These are phyloP conservation scores for Colletotrichum kahawae DNA, from an alignment of 2,329 filamentous ascomycete species.

Conservation along the genomic window DNA sequence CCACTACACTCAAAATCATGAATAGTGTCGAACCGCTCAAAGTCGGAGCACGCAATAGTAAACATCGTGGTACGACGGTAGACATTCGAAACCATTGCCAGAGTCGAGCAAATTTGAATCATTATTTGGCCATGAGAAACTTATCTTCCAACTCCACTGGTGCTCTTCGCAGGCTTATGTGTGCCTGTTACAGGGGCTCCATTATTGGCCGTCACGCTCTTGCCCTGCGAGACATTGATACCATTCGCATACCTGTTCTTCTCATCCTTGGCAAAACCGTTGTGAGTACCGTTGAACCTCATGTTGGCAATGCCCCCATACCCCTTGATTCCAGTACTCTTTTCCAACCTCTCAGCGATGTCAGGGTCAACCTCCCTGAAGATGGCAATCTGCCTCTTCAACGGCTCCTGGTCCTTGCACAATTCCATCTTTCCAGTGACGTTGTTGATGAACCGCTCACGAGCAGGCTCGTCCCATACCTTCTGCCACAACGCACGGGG, in stretches of 20 bases:
- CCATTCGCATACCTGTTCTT: slow-evolving; percentile 56
- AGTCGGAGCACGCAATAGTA: too few relatives aligned
- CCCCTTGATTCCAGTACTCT: slow-evolving; percentile 66
- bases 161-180: not conserved
- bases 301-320: slow-evolving; percentile 61
- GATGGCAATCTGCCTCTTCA: slow-evolving; percentile 69
- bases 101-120: too few relatives aligned
- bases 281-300: slow-evolving; percentile 65
- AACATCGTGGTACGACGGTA: too few relatives aligned
- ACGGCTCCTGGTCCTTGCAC: slow-evolving; percentile 62
- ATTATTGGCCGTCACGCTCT: not conserved
- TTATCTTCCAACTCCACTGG: not conserved
- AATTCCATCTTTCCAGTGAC: slow-evolving; percentile 65
- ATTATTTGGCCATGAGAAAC: too few relatives aligned
- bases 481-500: slow-evolving; percentile 65
- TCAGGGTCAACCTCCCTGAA: slow-evolving; percentile 67
- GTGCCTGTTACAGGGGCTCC: not conserved
- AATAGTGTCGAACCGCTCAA: too few relatives aligned
- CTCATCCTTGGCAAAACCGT: slow-evolving; percentile 59
- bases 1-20: too few relatives aligned
- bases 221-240: slow-evolving; percentile 29
- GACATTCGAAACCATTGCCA: too few relatives aligned
- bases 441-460: slow-evolving; percentile 63
- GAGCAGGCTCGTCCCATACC: slow-evolving; percentile 63
- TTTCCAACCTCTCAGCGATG: slow-evolving; percentile 62